Base-by-base conservation (phyloP, 2,329 filamentous ascomycete species). In the Teratosphaeria epicoccoides region DNA sequence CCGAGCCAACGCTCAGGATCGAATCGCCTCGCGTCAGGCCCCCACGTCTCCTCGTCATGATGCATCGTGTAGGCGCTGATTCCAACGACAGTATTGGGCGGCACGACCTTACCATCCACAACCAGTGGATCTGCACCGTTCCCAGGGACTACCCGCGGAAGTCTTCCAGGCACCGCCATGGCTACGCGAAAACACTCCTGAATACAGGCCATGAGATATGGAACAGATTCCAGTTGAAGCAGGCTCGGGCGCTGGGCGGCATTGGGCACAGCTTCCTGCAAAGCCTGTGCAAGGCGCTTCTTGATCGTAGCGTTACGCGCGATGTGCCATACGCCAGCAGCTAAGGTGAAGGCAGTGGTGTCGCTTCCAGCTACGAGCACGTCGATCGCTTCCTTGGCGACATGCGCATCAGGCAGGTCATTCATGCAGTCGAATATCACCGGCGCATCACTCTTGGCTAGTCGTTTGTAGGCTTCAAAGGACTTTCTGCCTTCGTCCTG, bases 161-260 rank as follows among this genome's bases (percentile, higher is more conserved):
- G 49, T 29, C 40, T 48, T 2, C 54, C 52, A 14, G 49, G 43
- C 4, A 50, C 47, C 4, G 46, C 20, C 6, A 47, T 49, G 17
- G 37, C 43, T 14, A 50, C 20, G 11, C 54, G 52, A 2, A 56
- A 52, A 14, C n/a, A 49, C 24, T 56, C 54, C 43, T 50, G 51
- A 26, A 74, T 64, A 20, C 70, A 68, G 6, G 71, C 71, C 47
- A 63, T 58, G 14, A 74, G 57, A 50, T 73, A 73, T 0, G 70
- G 69, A 24, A 46, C 24, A 12, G 43, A 46, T 17, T 46, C 43
- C 1, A 74, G 56, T 6, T 58, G 51, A 5, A 57, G 62, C 43
- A 10, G 66, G 67, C 55, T 68, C 61, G 12, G 60, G 50, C 52
- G 78, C 74, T 26, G 73, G 68, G 55, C n/a, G 12, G 12, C n/a